phyloP scores from a whole-genome alignment of 1,139 yeast genomes.

The Kodamaea ohmeri region DNA sequence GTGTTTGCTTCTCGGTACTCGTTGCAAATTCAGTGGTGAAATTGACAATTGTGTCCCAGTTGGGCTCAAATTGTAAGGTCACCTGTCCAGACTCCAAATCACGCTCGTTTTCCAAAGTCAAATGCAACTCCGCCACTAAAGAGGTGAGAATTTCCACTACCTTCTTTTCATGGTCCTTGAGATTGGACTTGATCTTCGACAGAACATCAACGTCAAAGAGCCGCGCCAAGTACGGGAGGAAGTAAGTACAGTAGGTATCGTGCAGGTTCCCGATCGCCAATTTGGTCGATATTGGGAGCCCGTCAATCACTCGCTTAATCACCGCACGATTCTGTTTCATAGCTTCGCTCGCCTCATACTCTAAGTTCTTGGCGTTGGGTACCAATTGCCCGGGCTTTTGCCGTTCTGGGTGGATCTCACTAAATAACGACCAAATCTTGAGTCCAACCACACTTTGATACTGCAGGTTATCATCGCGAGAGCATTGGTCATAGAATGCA shows the following conservation, averaged over 20 bases:
- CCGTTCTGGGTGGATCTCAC: constrained; percentile 42
- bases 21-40: too few species aligned
- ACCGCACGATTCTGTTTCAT: constrained; percentile 30
- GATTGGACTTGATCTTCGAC: constrained; percentile 26
- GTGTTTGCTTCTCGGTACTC: constrained; percentile 28
- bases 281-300: constrained; percentile 28
- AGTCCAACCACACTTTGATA: constrained; percentile 60
- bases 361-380: constrained; percentile 40
- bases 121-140: constrained; percentile 26
- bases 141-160: constrained; percentile 30
- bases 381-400: constrained; percentile 22
- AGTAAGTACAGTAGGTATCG: constrained; percentile 28
- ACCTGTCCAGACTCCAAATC: constrained; percentile 34
- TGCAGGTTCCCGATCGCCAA: constrained; percentile 32
- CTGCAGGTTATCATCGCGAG: constrained; percentile 28
- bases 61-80: constrained; percentile 34
- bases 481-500: constrained; percentile 55
- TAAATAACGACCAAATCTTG: constrained; percentile 64
- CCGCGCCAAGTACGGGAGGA: constrained; percentile 47
- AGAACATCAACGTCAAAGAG: constrained; percentile 43
- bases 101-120: constrained; percentile 33
- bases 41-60: constrained; percentile 33
- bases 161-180: constrained; percentile 24
- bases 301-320: constrained; percentile 25
- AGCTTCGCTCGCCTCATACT: constrained; percentile 41